Evolutionary conservation across 164 flowering plant genomes (phyloP).

Genomic region (Cinnamomum micranthum): DNA sequence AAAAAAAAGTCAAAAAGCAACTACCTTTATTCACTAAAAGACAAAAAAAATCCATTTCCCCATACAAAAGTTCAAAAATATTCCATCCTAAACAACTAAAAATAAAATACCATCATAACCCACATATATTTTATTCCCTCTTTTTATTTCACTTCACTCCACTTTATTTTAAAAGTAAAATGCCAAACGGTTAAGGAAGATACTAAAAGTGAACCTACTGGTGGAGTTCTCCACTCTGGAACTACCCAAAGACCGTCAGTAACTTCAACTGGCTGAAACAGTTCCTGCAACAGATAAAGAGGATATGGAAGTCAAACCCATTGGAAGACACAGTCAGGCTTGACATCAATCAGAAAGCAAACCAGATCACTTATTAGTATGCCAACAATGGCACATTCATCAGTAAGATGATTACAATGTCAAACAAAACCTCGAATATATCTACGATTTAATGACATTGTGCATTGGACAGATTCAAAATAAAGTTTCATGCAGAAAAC

Average conservation of each 20-base stretch:
- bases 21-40: no score
- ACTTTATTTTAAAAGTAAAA: no score
- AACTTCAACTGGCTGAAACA: conserved; percentile 74
- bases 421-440: not conserved
- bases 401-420: not conserved
- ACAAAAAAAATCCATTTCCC: no score
- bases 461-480: not conserved
- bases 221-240: conserved; percentile 81
- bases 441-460: not conserved
- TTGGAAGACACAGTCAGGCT: not conserved
- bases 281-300: conserved; percentile 51
- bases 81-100: no score
- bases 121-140: no score
- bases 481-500: not conserved
- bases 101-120: no score
- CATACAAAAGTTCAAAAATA: no score
- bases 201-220: conserved; percentile 41
- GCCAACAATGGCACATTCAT: not conserved
- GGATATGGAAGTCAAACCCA: conserved; percentile 5
- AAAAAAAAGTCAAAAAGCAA: no score
- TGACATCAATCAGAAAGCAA: not conserved
- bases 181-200: not conserved
- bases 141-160: no score
- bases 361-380: not conserved
- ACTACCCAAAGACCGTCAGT: conserved; percentile 74